Conservation (phyloP, 1,139 yeast species). For the Sugiyamaella novakii region DNA sequence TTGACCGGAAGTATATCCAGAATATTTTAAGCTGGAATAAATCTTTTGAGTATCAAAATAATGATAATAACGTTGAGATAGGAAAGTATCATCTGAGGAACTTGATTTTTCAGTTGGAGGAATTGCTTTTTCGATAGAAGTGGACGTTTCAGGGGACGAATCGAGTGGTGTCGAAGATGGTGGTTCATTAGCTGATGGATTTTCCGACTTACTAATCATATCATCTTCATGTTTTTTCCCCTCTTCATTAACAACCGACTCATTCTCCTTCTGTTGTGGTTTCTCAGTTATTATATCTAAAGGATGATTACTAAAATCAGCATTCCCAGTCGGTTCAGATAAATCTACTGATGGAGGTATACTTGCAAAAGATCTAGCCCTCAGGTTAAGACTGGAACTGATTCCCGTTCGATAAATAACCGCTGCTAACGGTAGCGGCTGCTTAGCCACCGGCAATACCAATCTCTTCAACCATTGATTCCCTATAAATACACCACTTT, state of each 20-base stretch:
- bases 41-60: conserved; percentile 47
- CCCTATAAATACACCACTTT: background rate
- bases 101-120: conserved; percentile 6
- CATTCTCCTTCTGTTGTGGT: background rate
- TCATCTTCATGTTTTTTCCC: background rate
- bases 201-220: background rate
- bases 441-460: background rate
- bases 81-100: conserved; percentile 15
- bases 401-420: background rate
- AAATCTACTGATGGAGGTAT: conserved; percentile 5
- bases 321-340: conserved; percentile 1
- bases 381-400: background rate
- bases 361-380: background rate
- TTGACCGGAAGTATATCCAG: conserved; percentile 47
- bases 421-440: background rate
- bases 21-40: conserved; percentile 40
- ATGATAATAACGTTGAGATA: conserved; percentile 32
- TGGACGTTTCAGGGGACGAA: background rate
- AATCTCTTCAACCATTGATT: background rate
- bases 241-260: background rate
- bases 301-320: conserved; percentile 1
- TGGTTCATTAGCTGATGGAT: background rate
- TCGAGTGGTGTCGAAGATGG: background rate
- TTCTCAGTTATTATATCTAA: conserved; percentile 1
- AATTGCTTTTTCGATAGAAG: conserved; percentile 3